Evolutionary conservation across 371 early-diverging fungal species (phyloP).

Genomic region (Mortierella sp.): DNA sequence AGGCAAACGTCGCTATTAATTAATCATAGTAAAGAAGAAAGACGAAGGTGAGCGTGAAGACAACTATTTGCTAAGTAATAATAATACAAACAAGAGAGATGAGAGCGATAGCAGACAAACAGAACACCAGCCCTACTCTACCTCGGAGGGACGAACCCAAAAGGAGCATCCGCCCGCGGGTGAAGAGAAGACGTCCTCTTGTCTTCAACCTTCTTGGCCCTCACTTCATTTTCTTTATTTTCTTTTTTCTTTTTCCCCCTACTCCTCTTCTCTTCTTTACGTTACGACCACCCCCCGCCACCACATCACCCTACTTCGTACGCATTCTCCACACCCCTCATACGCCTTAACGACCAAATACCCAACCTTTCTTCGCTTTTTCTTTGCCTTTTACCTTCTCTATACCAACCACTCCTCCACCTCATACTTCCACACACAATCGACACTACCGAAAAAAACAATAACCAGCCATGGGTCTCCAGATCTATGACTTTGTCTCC

Average conservation of each 20-base stretch:
- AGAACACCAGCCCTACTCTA: too few relatives aligned
- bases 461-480: slow-evolving; percentile 46
- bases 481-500: slow-evolving; percentile 67
- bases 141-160: slow-evolving; percentile 3
- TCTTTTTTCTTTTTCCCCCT: background rate
- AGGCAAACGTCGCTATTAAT: background rate
- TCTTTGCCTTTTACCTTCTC: background rate
- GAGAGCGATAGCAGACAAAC: background rate
- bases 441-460: background rate
- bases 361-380: background rate
- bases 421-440: background rate
- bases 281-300: slow-evolving; percentile 1
- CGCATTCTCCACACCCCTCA: background rate
- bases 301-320: slow-evolving; percentile 12
- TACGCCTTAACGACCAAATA: slow-evolving; percentile 9
- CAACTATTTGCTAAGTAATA: background rate
- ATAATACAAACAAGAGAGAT: background rate
- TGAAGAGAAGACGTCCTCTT: background rate
- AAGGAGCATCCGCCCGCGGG: background rate
- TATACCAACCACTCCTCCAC: background rate
- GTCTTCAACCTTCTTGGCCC: background rate
- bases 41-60: background rate
- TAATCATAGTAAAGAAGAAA: background rate
- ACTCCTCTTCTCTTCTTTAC: slow-evolving; percentile 16
- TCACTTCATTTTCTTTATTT: slow-evolving; percentile 12